These are phyloP conservation scores for Carex kokanica DNA, from an alignment of 176 grass and related monocot genomes.

Conservation along the genomic window DNA sequence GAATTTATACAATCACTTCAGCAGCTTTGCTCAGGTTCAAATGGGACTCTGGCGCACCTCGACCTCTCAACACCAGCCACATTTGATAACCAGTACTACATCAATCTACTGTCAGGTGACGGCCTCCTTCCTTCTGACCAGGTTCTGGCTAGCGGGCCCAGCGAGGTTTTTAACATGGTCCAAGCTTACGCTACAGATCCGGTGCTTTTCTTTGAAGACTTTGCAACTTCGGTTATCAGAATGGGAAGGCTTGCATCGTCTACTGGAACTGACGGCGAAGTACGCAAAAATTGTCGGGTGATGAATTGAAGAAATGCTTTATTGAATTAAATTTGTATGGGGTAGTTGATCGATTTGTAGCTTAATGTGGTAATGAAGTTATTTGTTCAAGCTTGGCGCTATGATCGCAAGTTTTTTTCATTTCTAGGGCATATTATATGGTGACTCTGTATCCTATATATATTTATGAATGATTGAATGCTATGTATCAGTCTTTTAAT, in stretches of 20 bases:
- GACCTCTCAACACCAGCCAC: conserved; percentile 70
- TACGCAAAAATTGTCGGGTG: conserved; percentile 50
- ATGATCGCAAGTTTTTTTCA: neutral
- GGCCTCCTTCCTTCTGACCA: conserved; percentile 87
- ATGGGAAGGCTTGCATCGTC: conserved; percentile 61
- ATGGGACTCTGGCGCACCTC: conserved; percentile 65
- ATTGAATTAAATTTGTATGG: neutral
- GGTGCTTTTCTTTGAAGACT: conserved; percentile 66
- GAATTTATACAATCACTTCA: conserved; percentile 73
- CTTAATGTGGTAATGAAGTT: neutral
- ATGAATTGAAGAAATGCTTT: conserved; percentile 33
- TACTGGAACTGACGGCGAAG: conserved; percentile 29
- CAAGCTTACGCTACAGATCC: conserved; percentile 58
- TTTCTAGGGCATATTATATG: neutral
- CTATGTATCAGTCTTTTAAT: neutral
- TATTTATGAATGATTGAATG: neutral
- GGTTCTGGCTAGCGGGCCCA: conserved; percentile 26
- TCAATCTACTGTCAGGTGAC: conserved; percentile 76
- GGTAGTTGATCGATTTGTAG: neutral
- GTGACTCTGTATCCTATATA: neutral
- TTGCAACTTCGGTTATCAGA: conserved; percentile 51
- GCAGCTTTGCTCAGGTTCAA: conserved; percentile 64
- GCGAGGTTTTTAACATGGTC: conserved; percentile 46
- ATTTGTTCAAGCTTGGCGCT: neutral
- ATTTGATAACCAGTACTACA: conserved; percentile 97